Conservation (phyloP, 768 basidiomycete genomes). For the Suillus luteus region DNA sequence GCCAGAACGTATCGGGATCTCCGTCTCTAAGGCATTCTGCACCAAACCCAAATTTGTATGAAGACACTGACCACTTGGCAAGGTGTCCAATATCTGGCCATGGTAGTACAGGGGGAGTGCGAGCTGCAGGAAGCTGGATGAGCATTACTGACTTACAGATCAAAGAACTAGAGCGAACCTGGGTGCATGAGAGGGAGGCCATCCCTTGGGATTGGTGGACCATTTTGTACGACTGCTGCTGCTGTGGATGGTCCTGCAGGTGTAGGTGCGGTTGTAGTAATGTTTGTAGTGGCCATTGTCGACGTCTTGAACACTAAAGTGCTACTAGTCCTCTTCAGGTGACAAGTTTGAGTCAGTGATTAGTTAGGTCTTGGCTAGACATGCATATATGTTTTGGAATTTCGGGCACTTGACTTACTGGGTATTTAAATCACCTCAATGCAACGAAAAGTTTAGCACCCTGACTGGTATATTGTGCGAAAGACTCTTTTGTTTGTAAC, state of each 20-base stretch:
- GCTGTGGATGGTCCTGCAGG: slow-evolving; percentile 8
- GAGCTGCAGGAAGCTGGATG: slow-evolving; percentile 23
- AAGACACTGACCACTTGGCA: slow-evolving; percentile 96
- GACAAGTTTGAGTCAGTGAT: background rate
- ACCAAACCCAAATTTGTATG: slow-evolving; percentile 95
- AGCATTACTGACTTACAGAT: background rate
- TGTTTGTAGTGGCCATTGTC: slow-evolving; percentile 7
- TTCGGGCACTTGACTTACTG: no score
- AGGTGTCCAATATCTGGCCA: slow-evolving; percentile 87
- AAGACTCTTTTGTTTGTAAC: no score
- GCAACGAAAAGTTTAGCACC: no score
- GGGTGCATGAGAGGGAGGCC: slow-evolving; percentile 41
- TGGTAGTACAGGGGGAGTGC: slow-evolving; percentile 52
- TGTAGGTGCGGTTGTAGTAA: background rate
- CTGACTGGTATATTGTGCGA: no score
- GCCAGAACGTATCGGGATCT: slow-evolving; percentile 96
- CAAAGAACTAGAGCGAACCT: slow-evolving; percentile 27
- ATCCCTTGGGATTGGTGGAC: slow-evolving; percentile 31
- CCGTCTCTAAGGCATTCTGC: slow-evolving; percentile 88
- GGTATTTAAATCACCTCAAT: no score
- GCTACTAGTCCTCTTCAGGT: background rate
- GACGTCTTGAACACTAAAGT: background rate
- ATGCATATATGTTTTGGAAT: no score
- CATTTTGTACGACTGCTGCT: background rate
- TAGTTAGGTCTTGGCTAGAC: no score